Evolutionary conservation across 176 grass and related monocot species (phyloP), one percentile per base, ranked within the genome.

Genomic region (Microstegium vimineum): DNA sequence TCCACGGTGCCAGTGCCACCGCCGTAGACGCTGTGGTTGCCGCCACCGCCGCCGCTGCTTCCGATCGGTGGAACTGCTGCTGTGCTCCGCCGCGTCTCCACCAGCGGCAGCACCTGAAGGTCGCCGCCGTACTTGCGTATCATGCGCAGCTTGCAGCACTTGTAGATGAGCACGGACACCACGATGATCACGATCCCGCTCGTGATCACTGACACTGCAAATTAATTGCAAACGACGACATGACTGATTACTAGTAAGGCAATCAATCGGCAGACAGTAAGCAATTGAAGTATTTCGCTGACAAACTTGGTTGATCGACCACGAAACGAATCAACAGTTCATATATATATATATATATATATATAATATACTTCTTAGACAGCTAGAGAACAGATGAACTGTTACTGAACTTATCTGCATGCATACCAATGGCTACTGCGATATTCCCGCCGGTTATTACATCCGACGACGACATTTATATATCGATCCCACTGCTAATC

Each of bases 61-160:
- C 4, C 8, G 0, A 4, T 17, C 28, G 69, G 15, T 20, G 6
- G 23, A 14, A 11, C 31, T 57, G 17, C 1, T 3, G 27, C 9
- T 12, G 49, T 20, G 28, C 8, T 54, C 47, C 17, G 47, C 47
- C 17, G 17, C 27, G 45, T 52, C 25, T 45, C 26, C 32, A 23
- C 17, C 18, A 23, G 18, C 5, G 32, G 47, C 31, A 57, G 31
- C 5, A 33, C 31, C 5, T 1, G 32, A 2, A 76, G 73, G 31
- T 22, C 18, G n/a, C 9, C 46, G 16, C 66, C 66, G 11, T 81
- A 81, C 23, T 81, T 42, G 46, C 14, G n/a, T 2, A 15, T 7
- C 15, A 81, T 28, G 15, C 34, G 78, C 47, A 81, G 46, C 66
- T 81, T 81, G 47, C 5, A 70, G 66, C 78, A 81, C 78, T 81